A percentile compares a stretch with the other conserved stretches of the same genome.
Evolutionary conservation across 805 yeast species (phyloP).

Genomic region (Ogataea glucozyma): DNA sequence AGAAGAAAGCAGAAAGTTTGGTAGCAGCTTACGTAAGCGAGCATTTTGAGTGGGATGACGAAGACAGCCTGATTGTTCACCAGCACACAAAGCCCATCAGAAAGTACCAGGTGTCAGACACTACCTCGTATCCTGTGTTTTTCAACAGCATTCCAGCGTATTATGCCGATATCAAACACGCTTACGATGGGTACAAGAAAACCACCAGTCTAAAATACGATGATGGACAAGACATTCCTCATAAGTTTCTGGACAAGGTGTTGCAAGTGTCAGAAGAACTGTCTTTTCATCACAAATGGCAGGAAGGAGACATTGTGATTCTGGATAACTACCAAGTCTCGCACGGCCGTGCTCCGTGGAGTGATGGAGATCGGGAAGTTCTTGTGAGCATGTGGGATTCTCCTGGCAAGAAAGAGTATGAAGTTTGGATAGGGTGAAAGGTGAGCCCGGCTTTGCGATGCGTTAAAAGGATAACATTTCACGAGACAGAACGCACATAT

Average conservation of each 20-base stretch:
- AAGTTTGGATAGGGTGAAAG: conserved; percentile 3
- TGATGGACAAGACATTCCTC: conserved; percentile 23
- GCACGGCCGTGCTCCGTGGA: conserved; percentile 37
- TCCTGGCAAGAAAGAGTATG: conserved; percentile 26
- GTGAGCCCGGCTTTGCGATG: too few relatives aligned
- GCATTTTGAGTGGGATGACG: conserved; percentile 30
- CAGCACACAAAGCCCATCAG: conserved; percentile 31
- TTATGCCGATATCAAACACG: conserved; percentile 17
- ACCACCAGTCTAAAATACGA: conserved; percentile 24
- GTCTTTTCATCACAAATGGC: conserved; percentile 35
- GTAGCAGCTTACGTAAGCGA: conserved; percentile 29
- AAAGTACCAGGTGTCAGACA: conserved; percentile 21
- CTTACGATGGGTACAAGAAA: conserved; percentile 8
- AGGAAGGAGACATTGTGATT: conserved; percentile 36
- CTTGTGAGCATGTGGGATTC: conserved; percentile 41
- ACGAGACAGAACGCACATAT: too few relatives aligned
- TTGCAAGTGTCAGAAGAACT: conserved; percentile 23
- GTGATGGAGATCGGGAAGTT: conserved; percentile 35
- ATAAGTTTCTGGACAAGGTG: conserved; percentile 21
- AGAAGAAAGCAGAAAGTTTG: conserved; percentile 28
- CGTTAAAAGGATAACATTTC: too few relatives aligned
- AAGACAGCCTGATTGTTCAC: conserved; percentile 31
- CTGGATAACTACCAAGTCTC: conserved; percentile 39
- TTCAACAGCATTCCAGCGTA: conserved; percentile 33
- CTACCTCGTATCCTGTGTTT: conserved; percentile 22